Conservation (phyloP, 1,139 yeast genomes). For the Saccharomycopsis phalli region DNA sequence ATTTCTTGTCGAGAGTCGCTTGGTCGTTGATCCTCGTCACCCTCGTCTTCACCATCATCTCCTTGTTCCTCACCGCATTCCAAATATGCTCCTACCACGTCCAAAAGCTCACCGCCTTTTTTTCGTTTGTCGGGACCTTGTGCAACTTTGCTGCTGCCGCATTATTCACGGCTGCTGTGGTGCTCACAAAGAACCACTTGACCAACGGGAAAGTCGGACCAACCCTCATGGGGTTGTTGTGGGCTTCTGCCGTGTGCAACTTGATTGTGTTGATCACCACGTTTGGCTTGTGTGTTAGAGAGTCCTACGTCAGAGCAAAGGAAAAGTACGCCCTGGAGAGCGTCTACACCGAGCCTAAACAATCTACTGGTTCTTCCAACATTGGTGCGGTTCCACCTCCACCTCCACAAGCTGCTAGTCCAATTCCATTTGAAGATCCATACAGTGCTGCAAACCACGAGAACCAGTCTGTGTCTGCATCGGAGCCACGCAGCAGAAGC, state of each 20-base stretch:
- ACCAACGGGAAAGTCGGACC: slow-evolving; percentile 44
- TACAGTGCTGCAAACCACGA: slow-evolving; percentile 30
- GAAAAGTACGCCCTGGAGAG: slow-evolving; percentile 22
- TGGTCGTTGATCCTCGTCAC: slow-evolving; percentile 60
- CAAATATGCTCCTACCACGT: slow-evolving; percentile 36
- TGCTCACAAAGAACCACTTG: slow-evolving; percentile 59
- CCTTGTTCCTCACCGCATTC: slow-evolving; percentile 34
- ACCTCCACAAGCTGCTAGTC: slow-evolving; percentile 17
- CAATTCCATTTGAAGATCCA: slow-evolving; percentile 18
- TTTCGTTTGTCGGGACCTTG: slow-evolving; percentile 43
- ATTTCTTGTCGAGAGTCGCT: slow-evolving; percentile 60
- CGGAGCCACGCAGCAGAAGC: slow-evolving; percentile 26
- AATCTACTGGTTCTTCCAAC: slow-evolving; percentile 14
- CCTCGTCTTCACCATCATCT: slow-evolving; percentile 46
- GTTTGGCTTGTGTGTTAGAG: slow-evolving; percentile 44
- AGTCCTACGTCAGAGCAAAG: slow-evolving; percentile 28
- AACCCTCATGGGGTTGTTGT: slow-evolving; percentile 49
- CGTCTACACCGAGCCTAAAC: slow-evolving; percentile 19
- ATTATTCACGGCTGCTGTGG: slow-evolving; percentile 58
- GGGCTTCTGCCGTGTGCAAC: slow-evolving; percentile 58
- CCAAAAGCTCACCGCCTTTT: slow-evolving; percentile 46
- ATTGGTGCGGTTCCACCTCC: slow-evolving; percentile 14
- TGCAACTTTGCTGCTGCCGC: slow-evolving; percentile 54
- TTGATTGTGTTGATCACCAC: slow-evolving; percentile 45
- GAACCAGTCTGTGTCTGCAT: slow-evolving; percentile 24